Evolutionary conservation across 495 filamentous ascomycete species (phyloP).

Genomic region (Xylaria curta): DNA sequence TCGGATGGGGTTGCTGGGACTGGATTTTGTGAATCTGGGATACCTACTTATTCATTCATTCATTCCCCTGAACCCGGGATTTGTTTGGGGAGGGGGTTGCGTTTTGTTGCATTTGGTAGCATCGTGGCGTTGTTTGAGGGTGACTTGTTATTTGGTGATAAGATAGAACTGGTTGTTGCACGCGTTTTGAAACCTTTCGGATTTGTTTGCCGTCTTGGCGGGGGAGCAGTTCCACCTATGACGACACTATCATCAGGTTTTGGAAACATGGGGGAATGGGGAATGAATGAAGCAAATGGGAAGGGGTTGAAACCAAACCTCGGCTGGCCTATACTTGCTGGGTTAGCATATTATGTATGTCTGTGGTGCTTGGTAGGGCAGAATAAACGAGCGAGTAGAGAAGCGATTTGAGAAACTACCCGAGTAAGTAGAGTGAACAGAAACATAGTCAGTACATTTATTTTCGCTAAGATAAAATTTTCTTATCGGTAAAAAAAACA

Average conservation of each 20-base stretch:
- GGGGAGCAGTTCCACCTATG: conserved; percentile 3
- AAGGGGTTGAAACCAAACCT: neutral
- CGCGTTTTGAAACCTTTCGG: neutral
- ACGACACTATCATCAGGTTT: conserved; percentile 1
- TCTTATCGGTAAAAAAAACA: no score
- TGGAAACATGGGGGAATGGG: neutral
- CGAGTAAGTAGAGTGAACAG: no score
- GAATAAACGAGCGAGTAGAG: no score
- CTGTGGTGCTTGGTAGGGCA: no score
- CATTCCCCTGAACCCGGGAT: neutral
- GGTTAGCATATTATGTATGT: neutral
- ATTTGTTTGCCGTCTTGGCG: conserved; percentile 17
- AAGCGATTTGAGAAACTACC: no score
- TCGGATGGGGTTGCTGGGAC: neutral
- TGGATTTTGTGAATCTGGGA: neutral
- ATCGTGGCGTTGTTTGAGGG: neutral
- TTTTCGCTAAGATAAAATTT: no score
- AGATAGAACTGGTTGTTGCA: neutral
- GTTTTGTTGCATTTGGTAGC: neutral
- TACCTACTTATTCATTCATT: no score
- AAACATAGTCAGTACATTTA: no score
- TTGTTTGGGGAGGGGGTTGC: neutral
- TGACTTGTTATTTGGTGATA: neutral
- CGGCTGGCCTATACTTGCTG: neutral
- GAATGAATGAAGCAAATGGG: neutral